Conservation (phyloP, 768 basidiomycete genomes). For the Trametes sanguinea region DNA sequence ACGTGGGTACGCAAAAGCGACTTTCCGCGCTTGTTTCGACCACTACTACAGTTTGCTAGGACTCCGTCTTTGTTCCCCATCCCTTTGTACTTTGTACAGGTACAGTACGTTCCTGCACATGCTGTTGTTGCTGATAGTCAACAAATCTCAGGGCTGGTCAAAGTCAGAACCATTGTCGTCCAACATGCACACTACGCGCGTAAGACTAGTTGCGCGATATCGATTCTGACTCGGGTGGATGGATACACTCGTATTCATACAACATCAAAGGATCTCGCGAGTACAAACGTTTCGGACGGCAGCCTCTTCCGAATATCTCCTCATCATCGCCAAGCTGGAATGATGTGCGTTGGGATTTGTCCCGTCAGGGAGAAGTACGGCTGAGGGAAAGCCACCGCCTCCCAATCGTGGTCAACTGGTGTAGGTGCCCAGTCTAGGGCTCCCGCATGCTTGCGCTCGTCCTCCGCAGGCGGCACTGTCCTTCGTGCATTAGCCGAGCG, state of each 20-base stretch:
- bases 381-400: background rate
- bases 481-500: background rate
- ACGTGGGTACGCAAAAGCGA: background rate
- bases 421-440: background rate
- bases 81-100: background rate
- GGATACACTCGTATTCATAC: background rate
- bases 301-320: background rate
- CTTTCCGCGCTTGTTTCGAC: too few relatives aligned
- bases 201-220: too few relatives aligned
- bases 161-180: too few relatives aligned
- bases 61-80: background rate
- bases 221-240: too few relatives aligned
- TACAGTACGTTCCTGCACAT: too few relatives aligned
- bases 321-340: constrained; percentile 1
- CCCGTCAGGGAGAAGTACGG: constrained; percentile 3
- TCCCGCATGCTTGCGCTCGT: background rate
- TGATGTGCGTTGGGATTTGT: constrained; percentile 1
- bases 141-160: too few relatives aligned
- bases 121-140: too few relatives aligned
- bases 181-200: too few relatives aligned
- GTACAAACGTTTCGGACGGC: background rate
- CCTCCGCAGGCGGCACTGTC: background rate
- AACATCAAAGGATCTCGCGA: background rate
- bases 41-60: too few relatives aligned
- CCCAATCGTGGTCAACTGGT: background rate